phyloP scores from a whole-genome alignment of 371 early-diverging fungal species.

The Mortierella sp. region DNA sequence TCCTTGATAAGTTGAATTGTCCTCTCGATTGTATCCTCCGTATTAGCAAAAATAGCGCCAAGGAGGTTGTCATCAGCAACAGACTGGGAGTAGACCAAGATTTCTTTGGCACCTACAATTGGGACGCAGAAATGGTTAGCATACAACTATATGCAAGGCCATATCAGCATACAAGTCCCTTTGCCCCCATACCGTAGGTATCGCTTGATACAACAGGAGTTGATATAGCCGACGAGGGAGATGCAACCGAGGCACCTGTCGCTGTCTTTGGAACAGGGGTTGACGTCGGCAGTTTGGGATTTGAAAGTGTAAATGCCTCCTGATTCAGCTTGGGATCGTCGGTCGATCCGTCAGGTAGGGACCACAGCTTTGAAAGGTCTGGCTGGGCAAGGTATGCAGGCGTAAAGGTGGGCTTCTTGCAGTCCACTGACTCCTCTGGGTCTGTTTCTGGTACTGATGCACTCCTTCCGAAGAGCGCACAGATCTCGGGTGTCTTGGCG shows the following conservation, averaged over 20 bases:
- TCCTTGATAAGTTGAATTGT: slow-evolving; percentile 59
- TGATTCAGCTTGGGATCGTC: slow-evolving; percentile 56
- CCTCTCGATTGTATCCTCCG: slow-evolving; percentile 61
- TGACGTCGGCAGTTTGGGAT: slow-evolving; percentile 20
- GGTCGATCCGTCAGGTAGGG: slow-evolving; percentile 73
- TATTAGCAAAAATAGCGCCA: slow-evolving; percentile 66
- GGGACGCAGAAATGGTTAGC: not conserved
- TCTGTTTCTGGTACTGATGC: not conserved
- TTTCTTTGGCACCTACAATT: slow-evolving; percentile 57
- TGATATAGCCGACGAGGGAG: not conserved
- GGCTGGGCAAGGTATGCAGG: slow-evolving; percentile 79
- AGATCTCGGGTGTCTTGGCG: slow-evolving; percentile 59
- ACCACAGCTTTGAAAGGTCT: slow-evolving; percentile 79
- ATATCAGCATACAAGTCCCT: too few relatives aligned
- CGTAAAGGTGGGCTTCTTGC: slow-evolving; percentile 62
- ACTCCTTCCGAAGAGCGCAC: slow-evolving; percentile 55
- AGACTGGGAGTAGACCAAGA: slow-evolving; percentile 58
- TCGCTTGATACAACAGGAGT: not conserved
- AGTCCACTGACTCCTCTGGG: slow-evolving; percentile 20
- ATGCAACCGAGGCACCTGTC: not conserved
- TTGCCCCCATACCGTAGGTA: not conserved
- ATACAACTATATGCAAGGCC: not conserved
- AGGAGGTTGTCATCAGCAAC: slow-evolving; percentile 60
- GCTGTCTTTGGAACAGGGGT: slow-evolving; percentile 20
- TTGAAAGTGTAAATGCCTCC: slow-evolving; percentile 46